Evolutionary conservation across 1,284 basidiomycete species (phyloP), one percentile per base, ranked within the genome.

Genomic region (Rhizopogon parksii): DNA sequence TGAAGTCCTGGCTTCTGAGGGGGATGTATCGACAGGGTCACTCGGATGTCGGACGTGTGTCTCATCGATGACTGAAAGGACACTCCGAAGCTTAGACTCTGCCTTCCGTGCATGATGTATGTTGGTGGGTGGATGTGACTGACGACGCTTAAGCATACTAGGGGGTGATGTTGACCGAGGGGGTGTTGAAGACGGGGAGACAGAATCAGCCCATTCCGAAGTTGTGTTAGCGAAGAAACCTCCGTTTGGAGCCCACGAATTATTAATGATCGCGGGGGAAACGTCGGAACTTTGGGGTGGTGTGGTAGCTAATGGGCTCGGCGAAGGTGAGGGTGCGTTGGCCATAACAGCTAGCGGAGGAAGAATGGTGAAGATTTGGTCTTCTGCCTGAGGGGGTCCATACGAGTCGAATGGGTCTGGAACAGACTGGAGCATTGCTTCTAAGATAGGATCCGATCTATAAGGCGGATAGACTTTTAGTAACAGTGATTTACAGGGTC

Each of bases 371-470:
- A 96, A 95, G 58, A 97, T 95, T 64, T 94, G 86, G 59, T 92
- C 88, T 64, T 94, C 89, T 48, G 88, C 77, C 58, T 88, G 88
- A 2, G 88, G 83, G 12, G 90, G 89, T 8, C 91, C 92, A 62
- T 96, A 96, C 0, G 89, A 80, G 59, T 95, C 90, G 57, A 96
- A 96, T 19, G 94, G 91, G 67, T 97, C 94, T 9, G 92, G 93
- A 40, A 95, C 82, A 6, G 85, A 79, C 63, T 92, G 85, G 2
- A 96, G 76, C 79, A 97, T 88, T 3, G 87, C 87, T 66, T 96
- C 93, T 54, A 97, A 82, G 47, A 93, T 78, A 24, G 92, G 90
- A 69, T 97, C 94, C 54, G 85, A 88, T 46, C 88, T 91, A 53
- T 49, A 56, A 52, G 53, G 53, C 54, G 49, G 52, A 55, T 38